Percentiles rank a stretch among this genome's conserved stretches.
Evolutionary conservation across 2,329 filamentous ascomycete genomes (phyloP).

Genomic region (Penicillium sp.): DNA sequence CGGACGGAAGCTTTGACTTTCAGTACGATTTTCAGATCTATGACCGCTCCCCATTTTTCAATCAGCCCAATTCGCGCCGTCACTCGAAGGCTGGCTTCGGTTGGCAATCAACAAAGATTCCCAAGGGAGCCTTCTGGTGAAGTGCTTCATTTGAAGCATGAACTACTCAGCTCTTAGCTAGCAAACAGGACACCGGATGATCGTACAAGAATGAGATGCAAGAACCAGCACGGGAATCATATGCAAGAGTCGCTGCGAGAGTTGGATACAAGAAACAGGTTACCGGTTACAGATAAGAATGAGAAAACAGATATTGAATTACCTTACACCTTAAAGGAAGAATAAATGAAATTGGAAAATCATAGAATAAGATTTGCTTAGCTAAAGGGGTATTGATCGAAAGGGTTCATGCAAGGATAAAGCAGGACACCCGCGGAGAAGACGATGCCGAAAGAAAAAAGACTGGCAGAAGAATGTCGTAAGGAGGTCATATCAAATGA

Average conservation of each 20-base stretch:
- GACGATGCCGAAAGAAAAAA: background rate
- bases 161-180: no score
- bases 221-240: no score
- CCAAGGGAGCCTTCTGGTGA: background rate
- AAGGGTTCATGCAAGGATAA: background rate
- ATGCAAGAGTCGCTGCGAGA: no score
- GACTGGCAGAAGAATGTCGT: no score
- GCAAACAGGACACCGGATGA: no score
- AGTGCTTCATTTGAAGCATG: background rate
- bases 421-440: background rate
- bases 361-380: background rate
- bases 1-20: background rate
- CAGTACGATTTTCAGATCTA: background rate
- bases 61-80: background rate
- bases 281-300: background rate
- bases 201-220: no score
- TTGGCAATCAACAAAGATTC: background rate
- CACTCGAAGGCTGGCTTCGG: background rate
- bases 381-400: constrained; percentile 16
- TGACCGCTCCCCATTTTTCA: background rate
- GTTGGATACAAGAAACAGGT: background rate
- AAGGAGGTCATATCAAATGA: background rate
- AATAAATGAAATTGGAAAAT: background rate
- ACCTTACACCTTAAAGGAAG: no score
- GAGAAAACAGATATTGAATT: no score